Percentiles rank a stretch among this genome's conserved stretches.
These are phyloP conservation scores for Solanum dulcamara DNA, from an alignment of 257 asterid species.

Conservation along the genomic window DNA sequence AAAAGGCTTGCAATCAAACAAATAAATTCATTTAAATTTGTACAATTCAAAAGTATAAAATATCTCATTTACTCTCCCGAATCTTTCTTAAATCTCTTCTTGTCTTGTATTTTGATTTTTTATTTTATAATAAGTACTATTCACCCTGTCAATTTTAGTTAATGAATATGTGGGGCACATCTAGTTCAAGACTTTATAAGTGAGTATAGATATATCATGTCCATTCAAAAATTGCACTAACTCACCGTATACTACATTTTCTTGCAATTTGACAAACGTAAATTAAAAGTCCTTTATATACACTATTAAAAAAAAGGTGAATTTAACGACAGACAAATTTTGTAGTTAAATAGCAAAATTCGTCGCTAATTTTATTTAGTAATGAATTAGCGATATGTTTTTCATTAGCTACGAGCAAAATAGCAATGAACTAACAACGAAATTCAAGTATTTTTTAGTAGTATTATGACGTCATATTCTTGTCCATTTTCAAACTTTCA, in stretches of 20 bases:
- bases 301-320: no score
- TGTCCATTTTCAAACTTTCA: no score
- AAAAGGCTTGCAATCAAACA: neutral
- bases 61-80: neutral
- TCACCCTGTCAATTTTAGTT: neutral
- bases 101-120: neutral
- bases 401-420: no score
- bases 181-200: neutral
- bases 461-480: no score
- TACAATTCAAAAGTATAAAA: neutral
- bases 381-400: no score
- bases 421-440: no score
- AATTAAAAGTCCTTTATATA: no score
- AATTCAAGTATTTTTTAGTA: no score
- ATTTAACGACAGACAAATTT: no score
- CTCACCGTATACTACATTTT: neutral
- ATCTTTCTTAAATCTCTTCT: neutral
- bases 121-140: neutral
- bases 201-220: neutral
- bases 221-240: neutral
- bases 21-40: neutral
- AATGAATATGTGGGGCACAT: neutral
- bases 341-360: no score
- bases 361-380: no score
- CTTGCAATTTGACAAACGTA: no score